Conservation (phyloP, 2,329 filamentous ascomycete genomes). For the Phaeophleospora eucalypticola region DNA sequence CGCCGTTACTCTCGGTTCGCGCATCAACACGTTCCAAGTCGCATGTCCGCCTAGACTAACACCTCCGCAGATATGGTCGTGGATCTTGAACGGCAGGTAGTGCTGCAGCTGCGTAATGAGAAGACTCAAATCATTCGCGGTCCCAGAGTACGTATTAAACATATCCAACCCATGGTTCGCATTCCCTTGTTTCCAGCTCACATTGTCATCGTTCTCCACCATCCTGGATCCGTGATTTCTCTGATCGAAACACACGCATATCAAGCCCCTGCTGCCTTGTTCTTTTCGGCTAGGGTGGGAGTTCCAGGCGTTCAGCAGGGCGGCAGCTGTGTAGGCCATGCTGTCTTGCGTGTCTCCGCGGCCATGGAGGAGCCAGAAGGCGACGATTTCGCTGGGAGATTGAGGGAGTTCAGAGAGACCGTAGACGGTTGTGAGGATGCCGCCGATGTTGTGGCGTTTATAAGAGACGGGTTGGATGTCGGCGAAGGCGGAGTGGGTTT, state of each 20-base stretch:
- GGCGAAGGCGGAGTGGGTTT: slow-evolving; percentile 30
- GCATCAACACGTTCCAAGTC: slow-evolving; percentile 76
- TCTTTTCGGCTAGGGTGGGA: slow-evolving; percentile 34
- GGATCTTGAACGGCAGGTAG: slow-evolving; percentile 56
- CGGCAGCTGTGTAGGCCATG: slow-evolving; percentile 72
- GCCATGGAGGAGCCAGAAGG: slow-evolving; percentile 89
- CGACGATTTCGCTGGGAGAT: slow-evolving; percentile 55
- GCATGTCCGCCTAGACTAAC: slow-evolving; percentile 84
- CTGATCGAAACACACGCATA: slow-evolving; percentile 85
- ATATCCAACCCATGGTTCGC: slow-evolving; percentile 83
- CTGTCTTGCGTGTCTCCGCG: slow-evolving; percentile 64
- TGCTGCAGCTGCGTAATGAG: slow-evolving; percentile 75
- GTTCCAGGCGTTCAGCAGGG: slow-evolving; percentile 66
- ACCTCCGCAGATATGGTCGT: slow-evolving; percentile 70
- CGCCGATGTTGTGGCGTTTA: slow-evolving; percentile 67
- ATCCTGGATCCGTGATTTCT: slow-evolving; percentile 80
- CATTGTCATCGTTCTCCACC: slow-evolving; percentile 65
- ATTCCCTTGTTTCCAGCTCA: slow-evolving; percentile 76
- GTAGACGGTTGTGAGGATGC: slow-evolving; percentile 74
- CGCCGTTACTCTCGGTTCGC: slow-evolving; percentile 72
- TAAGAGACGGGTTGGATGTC: slow-evolving; percentile 52
- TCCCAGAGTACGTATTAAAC: slow-evolving; percentile 72
- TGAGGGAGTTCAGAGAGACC: slow-evolving; percentile 69
- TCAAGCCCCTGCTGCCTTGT: slow-evolving; percentile 53
- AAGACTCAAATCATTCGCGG: slow-evolving; percentile 67